Evolutionary conservation across 352 stramenopile species (phyloP).

Genomic region (Pythium apleroticum): DNA sequence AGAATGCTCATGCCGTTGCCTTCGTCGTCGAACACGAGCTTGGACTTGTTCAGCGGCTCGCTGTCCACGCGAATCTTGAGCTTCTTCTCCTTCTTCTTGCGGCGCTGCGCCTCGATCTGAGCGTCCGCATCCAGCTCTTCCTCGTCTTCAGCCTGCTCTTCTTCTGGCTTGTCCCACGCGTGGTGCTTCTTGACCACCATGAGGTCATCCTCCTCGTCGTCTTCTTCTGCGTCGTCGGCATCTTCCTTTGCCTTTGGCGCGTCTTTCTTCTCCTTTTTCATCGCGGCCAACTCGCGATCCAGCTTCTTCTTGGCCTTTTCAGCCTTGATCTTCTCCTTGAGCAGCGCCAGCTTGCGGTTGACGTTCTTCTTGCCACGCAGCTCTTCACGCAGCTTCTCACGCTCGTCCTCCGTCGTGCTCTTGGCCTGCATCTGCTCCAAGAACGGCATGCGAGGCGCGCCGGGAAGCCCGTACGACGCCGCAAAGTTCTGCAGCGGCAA

Average conservation of each 20-base stretch:
- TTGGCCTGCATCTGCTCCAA: constrained; percentile 74
- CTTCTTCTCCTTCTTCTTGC: constrained; percentile 84
- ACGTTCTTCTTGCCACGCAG: constrained; percentile 95
- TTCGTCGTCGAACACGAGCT: constrained; percentile 95
- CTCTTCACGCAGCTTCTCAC: constrained; percentile 81
- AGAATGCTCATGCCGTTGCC: constrained; percentile 76
- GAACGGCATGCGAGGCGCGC: constrained; percentile 92
- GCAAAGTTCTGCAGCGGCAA: constrained; percentile 94
- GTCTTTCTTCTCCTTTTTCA: constrained; percentile 34
- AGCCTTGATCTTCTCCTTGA: constrained; percentile 98
- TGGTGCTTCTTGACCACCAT: constrained; percentile 93
- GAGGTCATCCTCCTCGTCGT: constrained; percentile 88
- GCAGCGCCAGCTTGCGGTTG: constrained; percentile 95
- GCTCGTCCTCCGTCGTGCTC: constrained; percentile 31
- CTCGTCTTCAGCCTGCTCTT: constrained; percentile 44
- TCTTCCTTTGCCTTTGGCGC: constrained; percentile 24
- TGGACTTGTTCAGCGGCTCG: constrained; percentile 65
- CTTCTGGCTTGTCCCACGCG: constrained; percentile 69
- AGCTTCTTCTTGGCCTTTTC: constrained; percentile 95
- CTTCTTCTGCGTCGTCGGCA: constrained; percentile 55
- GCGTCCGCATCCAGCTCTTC: constrained; percentile 30
- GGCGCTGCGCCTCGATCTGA: constrained; percentile 63
- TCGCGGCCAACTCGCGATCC: constrained; percentile 60
- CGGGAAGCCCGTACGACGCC: constrained; percentile 91
- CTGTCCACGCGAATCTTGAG: constrained; percentile 79